Evolutionary conservation across 2,329 filamentous ascomycete genomes (phyloP), one percentile per base, ranked within the genome.

Genomic region (Arthrobotrys entomopaga): DNA sequence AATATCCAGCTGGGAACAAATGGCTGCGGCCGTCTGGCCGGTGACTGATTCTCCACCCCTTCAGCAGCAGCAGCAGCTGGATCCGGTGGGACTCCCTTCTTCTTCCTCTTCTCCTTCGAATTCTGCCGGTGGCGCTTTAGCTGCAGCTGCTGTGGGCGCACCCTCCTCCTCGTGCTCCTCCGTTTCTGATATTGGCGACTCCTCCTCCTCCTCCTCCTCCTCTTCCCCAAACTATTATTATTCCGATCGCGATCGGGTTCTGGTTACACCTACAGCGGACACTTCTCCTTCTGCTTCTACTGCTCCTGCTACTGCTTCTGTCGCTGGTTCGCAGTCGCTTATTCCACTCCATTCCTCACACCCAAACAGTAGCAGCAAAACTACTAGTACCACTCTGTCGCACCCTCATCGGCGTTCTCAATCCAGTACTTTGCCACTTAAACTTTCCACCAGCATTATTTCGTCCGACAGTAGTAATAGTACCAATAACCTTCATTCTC

Each of bases 1-100:
- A 52, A 57, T 34, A 34, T 34, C 29, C 6, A 3, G 29, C 29
- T 34, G 29, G 29, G 29, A 34, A 34, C 29, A 16, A 65, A 73
- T 74, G 70, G 70, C 70, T 53, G 63, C 63, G 19, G 63, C 70
- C 40, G 63, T 74, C 70, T 74, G 70, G 70, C 70, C 63, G 29
- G 70, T 74, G 63, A 59, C 56, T 38, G 59, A 66, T 57, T 42
- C 43, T 20, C 52, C 52, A 10, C 63, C 52, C 19, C 19, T 22
- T 10, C 29, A 66, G 52, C 50, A 64, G 42, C 42, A 46, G 42
- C 42, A 46, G 42, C 15, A 46, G 15, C 10, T n/a, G 42, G 15
- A 46, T 19, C 42, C 13, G 42, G 29, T 34, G 29, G 29, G 29
- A 34, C 29, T 34, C 29, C 29, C 29, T 34, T 34, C 29, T 10